Evolutionary conservation across 2,329 filamentous ascomycete species (phyloP).

Genomic region (Sporothrix euskadiensis): DNA sequence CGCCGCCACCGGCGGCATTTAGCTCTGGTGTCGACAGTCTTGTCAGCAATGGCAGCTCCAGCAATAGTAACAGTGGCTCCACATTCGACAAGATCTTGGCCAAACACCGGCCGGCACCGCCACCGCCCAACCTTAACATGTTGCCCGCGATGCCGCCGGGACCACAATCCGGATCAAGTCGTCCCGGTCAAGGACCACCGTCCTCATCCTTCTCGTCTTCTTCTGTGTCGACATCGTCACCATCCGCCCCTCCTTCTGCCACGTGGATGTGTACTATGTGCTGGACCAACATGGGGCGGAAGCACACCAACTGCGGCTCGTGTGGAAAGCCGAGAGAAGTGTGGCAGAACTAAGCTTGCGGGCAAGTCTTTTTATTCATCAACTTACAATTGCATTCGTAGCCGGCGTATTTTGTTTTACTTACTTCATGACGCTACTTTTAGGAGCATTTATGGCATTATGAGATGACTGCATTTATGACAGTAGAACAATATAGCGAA

Average conservation of each 20-base stretch:
- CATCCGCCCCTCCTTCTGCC: not conserved
- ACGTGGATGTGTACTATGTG: constrained; percentile 57
- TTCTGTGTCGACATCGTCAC: not conserved
- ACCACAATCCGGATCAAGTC: not conserved
- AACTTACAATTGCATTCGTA: not conserved
- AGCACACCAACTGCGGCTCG: constrained; percentile 59
- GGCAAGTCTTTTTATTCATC: no score
- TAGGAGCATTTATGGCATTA: not conserved
- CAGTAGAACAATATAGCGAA: not conserved
- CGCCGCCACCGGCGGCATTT: not conserved
- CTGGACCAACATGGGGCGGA: constrained; percentile 52
- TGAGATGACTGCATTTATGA: not conserved
- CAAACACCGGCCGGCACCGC: not conserved
- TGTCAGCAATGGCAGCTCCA: not conserved
- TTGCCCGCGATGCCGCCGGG: not conserved
- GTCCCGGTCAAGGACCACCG: not conserved
- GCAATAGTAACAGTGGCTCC: not conserved
- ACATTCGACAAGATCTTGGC: not conserved
- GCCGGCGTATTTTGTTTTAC: not conserved
- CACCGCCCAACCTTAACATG: not conserved
- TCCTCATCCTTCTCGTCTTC: not conserved
- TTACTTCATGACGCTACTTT: not conserved
- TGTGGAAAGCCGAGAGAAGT: constrained; percentile 57
- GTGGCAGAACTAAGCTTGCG: constrained; percentile 16
- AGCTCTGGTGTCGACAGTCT: not conserved